Base-by-base conservation (phyloP, 768 basidiomycete species). In the Tulasnella sp. region DNA sequence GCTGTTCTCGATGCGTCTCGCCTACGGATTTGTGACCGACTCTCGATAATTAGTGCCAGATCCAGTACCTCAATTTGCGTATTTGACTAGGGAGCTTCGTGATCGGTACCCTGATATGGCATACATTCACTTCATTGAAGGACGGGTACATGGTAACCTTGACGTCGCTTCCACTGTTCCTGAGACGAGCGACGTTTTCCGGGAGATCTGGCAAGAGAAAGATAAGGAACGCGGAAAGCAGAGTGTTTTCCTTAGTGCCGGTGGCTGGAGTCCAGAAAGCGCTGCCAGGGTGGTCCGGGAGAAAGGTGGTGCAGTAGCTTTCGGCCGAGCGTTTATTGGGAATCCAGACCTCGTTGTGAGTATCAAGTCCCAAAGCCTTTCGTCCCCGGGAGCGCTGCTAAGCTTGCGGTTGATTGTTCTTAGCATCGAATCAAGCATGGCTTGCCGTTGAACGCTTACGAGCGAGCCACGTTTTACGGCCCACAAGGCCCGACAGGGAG, bases 91-190 rank as follows among this genome's bases (percentile, higher is more conserved):
- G 24, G 42, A 82, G 72, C 28, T 84, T 78, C 64, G 72, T 40
- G 37, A 81, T 14, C 75, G 77, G 5, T 82, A 81, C 80, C 83
- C 85, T 40, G 76, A 84, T 40, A 80, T 86, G 11, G 84, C 84
- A 31, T 86, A 86, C 83, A 54, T 85, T 16, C 84, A 85, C 81
- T 50, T 82, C 69, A 82, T 83, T 75, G 81, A 84, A 75, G 74
- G 81, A 3, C 72, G 82, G 80, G 79, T 77, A 7, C 42, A 50
- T 46, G 41, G 42, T 5, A 50, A 44, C 22, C 11, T 16, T 42
- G 42, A 42, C 18, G 46, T 50, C 24, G 34, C 20, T n/a, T 22
- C 75, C 75, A 42, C 31, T 31, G 5, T 34, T 14, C 24, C 31
- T 7, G 77, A 58, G 14, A 60, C 34, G 24, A 41, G 18, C n/a